Conservation (phyloP, 1,284 basidiomycete genomes). For the Malassezia dermatis region DNA sequence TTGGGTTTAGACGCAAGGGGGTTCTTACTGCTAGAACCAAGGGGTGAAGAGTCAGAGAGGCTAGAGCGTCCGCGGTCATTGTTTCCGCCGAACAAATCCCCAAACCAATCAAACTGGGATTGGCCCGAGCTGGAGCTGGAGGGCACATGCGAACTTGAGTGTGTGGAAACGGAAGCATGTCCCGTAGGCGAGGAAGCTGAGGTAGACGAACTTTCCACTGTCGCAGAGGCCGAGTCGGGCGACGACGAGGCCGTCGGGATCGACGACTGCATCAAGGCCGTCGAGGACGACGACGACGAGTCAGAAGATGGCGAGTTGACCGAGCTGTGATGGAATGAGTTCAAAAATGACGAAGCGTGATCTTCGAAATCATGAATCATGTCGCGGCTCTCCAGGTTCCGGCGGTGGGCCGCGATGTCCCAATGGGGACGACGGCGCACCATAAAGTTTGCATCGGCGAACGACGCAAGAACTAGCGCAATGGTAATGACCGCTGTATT, state of each 20-base stretch:
- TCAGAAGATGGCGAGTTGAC: background rate
- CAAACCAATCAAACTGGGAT: background rate
- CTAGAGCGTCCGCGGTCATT: background rate
- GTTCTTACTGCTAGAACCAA: background rate
- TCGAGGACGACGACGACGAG: background rate
- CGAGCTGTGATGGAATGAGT: background rate
- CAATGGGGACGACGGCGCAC: background rate
- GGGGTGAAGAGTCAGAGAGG: background rate
- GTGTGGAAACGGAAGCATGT: background rate
- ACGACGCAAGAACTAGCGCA: conserved; percentile 1
- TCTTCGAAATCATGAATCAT: background rate
- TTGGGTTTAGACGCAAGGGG: conserved; percentile 15
- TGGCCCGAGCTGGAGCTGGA: background rate
- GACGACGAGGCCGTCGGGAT: background rate
- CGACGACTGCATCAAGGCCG: background rate
- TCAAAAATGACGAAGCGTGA: background rate
- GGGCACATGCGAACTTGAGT: background rate
- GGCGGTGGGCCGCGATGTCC: background rate
- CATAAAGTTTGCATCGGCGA: background rate
- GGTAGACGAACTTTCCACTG: background rate
- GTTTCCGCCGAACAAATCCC: background rate
- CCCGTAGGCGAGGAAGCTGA: background rate
- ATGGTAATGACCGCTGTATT: background rate
- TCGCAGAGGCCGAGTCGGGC: too few species aligned
- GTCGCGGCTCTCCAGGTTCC: background rate